Percentiles rank a stretch among this genome's conserved stretches.
These are phyloP conservation scores for Cytospora mali DNA, from an alignment of 2,329 filamentous ascomycete genomes.

Conservation along the genomic window DNA sequence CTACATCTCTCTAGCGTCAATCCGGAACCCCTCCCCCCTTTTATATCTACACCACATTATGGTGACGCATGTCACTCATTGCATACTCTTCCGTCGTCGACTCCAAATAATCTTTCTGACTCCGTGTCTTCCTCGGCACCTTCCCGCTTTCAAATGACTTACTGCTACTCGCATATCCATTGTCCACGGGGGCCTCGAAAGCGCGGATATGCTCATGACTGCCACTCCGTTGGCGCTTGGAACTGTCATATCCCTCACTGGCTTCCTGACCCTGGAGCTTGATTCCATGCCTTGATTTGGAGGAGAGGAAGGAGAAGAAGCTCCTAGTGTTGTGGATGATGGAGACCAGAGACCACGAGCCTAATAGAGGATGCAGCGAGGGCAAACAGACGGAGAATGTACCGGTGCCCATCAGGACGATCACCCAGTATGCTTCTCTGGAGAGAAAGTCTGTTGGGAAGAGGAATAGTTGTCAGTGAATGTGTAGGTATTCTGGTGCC, in stretches of 20 bases:
- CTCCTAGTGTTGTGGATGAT: not conserved
- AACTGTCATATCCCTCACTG: not conserved
- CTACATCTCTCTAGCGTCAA: not conserved
- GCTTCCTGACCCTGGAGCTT: not conserved
- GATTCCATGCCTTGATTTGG: not conserved
- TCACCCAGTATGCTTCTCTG: not conserved
- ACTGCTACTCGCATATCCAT: not conserved
- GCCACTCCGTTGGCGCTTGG: not conserved
- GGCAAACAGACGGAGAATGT: not conserved
- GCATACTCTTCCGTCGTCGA: not conserved
- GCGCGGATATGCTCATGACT: not conserved
- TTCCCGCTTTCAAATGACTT: not conserved
- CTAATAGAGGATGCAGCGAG: not conserved
- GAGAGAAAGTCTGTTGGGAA: not conserved
- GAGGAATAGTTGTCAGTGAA: not conserved
- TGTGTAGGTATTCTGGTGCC: not conserved
- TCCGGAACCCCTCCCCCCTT: not conserved
- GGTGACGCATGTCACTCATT: not conserved
- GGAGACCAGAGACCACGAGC: not conserved
- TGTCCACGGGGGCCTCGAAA: not conserved
- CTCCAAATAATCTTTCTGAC: not conserved
- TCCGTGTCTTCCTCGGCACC: not conserved
- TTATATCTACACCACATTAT: not conserved
- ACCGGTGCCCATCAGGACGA: not conserved
- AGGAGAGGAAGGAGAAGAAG: not conserved